Base-by-base conservation (phyloP, 2,329 filamentous ascomycete genomes). In the Fusarium begoniae region DNA sequence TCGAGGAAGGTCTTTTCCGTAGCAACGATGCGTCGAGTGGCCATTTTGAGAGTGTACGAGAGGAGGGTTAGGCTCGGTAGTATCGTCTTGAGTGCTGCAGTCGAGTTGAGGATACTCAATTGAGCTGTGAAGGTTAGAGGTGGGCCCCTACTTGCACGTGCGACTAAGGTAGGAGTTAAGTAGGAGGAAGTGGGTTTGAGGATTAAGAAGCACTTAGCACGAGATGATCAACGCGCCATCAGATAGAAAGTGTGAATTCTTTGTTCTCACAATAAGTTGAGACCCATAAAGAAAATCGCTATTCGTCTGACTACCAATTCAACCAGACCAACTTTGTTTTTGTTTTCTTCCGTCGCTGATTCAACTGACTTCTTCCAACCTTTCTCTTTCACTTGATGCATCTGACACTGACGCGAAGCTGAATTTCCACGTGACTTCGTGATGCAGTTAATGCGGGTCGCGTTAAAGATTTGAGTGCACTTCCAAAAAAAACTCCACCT, bases 1-100 rank as follows among this genome's bases (percentile, higher is more conserved):
- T 91, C 89, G 55, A 93, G 87, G 65, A 90, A 84, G 37, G 89
- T 90, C 85, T 92, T 93, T 82, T 94, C 92, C 12, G 86, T 83
- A 43, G 87, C 87, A 71, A 91, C 85, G 78, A 90, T 91, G 78
- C 93, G 88, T 82, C 91, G 87, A 48, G 92, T 92, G 18, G 93
- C 87, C 93, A 95, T 95, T 75, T 59, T 86, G 75, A 35, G 51
- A 37, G 55, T 32, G 20, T 40, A 26, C n/a, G 53, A 30, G 35
- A 51, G 28, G 26, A 66, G 56, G 61, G 51, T 64, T 64, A 72
- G 14, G 59, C 69, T 38, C 44, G 32, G 32, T 17, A 14, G 62
- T 32, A 60, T 35, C 51, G 63, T 68, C 55, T 62, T 58, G 48
- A 48, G 53, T 55, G 53, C 13, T 51, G 45, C 57, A 50, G 62